Evolutionary conservation across 2,329 filamentous ascomycete species (phyloP), one percentile per base, ranked within the genome.

Genomic region (Cladosporium cucumerinum): DNA sequence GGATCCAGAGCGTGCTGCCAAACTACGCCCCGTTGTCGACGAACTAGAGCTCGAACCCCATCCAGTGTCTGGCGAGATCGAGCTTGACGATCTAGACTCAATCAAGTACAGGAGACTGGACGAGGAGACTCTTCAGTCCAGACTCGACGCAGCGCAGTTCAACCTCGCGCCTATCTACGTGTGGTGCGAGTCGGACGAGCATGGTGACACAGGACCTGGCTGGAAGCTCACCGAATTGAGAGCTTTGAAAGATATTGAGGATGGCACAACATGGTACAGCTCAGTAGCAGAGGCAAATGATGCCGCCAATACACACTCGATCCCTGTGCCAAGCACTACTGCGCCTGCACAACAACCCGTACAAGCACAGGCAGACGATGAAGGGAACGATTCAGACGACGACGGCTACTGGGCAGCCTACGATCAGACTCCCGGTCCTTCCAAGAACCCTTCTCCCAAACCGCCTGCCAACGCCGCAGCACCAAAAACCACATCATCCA

Each of bases 381-480:
- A 77, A 57, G 61, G 83, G 0, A 85, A 88, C 0, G 87, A 87
- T 0, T 88, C 90, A 25, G 89, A 90, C 34, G 89, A 92, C 67
- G 89, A 91, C 69, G 88, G 88, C 70, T 94, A 94, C 76, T 94
- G 91, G 91, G 89, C 86, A 34, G 85, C 87, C 66, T 93, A 94
- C 75, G 90, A 92, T 74, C 85, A 85, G 28, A 91, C 89, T 4
- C 89, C 90, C 1, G 83, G 84, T 1, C 88, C 88, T 0, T 86
- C 84, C 21, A 77, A 81, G 25, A 86, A 88, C 72, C 82, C 80
- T 26, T 89, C 88, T 5, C 88, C 89, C 3, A 87, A 85, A 14
- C 88, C 89, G 1, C 69, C 70, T 18, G 67, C 74, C 70, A 60
- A 61, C 30, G 48, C 64, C 12, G 57, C 62, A 10, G 30, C 54